Conservation (phyloP, 371 early-diverging fungal genomes). For the Rhizopus arrhizus region DNA sequence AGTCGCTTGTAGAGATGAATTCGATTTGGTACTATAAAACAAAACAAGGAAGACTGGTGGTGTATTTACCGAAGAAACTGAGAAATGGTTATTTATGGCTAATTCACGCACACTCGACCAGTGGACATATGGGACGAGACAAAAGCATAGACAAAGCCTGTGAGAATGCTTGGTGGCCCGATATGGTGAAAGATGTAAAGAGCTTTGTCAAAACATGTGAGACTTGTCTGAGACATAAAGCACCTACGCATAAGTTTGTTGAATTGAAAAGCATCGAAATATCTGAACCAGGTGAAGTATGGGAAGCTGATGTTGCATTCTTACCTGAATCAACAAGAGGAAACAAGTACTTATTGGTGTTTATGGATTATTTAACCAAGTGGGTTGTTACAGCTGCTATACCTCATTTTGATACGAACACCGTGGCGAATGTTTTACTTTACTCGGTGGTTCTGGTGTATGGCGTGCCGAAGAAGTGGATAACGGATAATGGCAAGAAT, state of each 20-base stretch:
- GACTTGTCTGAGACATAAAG: conserved; percentile 11
- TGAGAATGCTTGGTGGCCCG: conserved; percentile 14
- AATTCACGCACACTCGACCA: too few species aligned
- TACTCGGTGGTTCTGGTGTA: conserved; percentile 7
- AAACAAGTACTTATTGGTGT: conserved; percentile 22
- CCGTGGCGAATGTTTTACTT: conserved; percentile 1
- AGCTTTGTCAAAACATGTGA: neutral
- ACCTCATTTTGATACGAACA: conserved; percentile 4
- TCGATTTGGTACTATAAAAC: too few species aligned
- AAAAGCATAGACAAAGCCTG: conserved; percentile 11
- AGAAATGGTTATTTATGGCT: neutral
- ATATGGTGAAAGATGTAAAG: conserved; percentile 1
- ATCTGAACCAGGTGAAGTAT: conserved; percentile 16
- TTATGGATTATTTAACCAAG: conserved; percentile 26
- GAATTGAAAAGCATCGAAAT: conserved; percentile 6
- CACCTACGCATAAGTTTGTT: conserved; percentile 11
- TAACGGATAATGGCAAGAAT: conserved; percentile 26
- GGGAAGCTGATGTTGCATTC: conserved; percentile 28
- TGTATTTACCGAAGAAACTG: neutral
- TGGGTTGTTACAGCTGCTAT: conserved; percentile 20
- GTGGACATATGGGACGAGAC: conserved; percentile 21
- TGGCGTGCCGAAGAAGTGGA: conserved; percentile 6
- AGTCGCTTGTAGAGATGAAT: too few species aligned
- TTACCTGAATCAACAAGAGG: conserved; percentile 14
- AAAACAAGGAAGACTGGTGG: neutral